phyloP scores from a whole-genome alignment of 345 rosid genomes.

The Excoecaria cochinchinensis region DNA sequence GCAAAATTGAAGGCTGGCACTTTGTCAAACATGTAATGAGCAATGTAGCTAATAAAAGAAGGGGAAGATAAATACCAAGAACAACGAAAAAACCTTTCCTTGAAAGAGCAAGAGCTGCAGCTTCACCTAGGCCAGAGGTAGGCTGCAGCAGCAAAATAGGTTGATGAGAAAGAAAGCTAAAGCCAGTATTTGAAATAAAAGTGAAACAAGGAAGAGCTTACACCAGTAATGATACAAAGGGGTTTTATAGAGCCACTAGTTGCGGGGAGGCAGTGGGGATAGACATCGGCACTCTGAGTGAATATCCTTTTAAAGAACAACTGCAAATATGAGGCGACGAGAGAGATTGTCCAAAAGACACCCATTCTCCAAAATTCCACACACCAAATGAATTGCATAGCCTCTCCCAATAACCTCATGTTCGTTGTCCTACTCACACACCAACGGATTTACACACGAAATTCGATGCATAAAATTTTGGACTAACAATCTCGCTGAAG shows the following conservation, averaged over 20 bases:
- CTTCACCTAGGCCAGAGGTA: slow-evolving; percentile 83
- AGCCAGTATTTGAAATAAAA: background rate
- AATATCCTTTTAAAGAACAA: slow-evolving; percentile 40
- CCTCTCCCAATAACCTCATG: slow-evolving; percentile 17
- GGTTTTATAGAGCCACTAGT: slow-evolving; percentile 31
- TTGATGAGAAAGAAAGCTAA: background rate
- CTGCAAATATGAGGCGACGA: slow-evolving; percentile 52
- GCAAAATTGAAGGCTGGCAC: background rate
- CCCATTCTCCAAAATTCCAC: slow-evolving; percentile 77
- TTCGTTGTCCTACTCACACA: background rate
- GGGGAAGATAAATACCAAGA: slow-evolving; percentile 50
- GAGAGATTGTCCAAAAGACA: slow-evolving; percentile 55
- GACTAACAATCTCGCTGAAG: no score
- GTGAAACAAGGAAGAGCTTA: slow-evolving; percentile 30
- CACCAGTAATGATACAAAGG: slow-evolving; percentile 80
- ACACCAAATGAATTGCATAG: slow-evolving; percentile 44
- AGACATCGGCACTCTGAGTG: slow-evolving; percentile 26
- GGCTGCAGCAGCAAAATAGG: slow-evolving; percentile 41
- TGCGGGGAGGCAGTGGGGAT: slow-evolving; percentile 35
- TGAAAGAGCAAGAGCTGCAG: slow-evolving; percentile 70
- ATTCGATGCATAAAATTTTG: no score
- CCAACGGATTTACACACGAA: no score
- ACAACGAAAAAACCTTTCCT: slow-evolving; percentile 66
- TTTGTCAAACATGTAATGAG: background rate
- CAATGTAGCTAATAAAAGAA: background rate